phyloP scores from a whole-genome alignment of 2,329 filamentous ascomycete genomes.

The Pyricularia grisea region DNA sequence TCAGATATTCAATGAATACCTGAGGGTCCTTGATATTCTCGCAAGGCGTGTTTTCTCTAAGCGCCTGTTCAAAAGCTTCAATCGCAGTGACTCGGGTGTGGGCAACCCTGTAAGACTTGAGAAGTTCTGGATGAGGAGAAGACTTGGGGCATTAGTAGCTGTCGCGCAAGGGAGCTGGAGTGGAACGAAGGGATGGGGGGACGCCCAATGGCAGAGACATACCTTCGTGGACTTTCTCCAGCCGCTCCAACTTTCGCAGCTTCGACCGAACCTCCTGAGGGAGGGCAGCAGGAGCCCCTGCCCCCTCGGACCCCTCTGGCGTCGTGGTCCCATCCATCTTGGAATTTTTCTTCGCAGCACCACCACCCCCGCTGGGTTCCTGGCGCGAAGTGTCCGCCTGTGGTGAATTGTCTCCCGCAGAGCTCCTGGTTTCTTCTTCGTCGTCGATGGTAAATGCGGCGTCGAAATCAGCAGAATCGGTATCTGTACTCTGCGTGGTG shows the following conservation, averaged over 20 bases:
- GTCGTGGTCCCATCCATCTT: slow-evolving; percentile 4
- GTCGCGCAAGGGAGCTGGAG: neutral
- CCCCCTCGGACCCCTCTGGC: slow-evolving; percentile 5
- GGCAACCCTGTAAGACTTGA: slow-evolving; percentile 85
- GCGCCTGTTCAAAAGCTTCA: slow-evolving; percentile 83
- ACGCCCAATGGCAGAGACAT: neutral
- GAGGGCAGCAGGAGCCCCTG: slow-evolving; percentile 23
- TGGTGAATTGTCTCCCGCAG: slow-evolving; percentile 6
- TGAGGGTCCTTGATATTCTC: slow-evolving; percentile 80
- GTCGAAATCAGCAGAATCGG: slow-evolving; percentile 83
- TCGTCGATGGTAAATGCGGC: slow-evolving; percentile 81
- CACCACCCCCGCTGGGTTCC: neutral
- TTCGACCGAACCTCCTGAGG: slow-evolving; percentile 66
- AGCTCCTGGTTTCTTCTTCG: slow-evolving; percentile 56
- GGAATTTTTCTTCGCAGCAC: slow-evolving; percentile 2
- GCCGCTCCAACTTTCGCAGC: slow-evolving; percentile 77
- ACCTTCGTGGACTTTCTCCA: slow-evolving; percentile 71
- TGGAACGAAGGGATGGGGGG: neutral
- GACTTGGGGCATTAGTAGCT: slow-evolving; percentile 2
- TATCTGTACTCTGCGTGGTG: slow-evolving; percentile 38
- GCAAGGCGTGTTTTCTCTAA: slow-evolving; percentile 87
- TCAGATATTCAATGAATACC: slow-evolving; percentile 81
- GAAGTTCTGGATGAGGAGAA: slow-evolving; percentile 52
- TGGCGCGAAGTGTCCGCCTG: slow-evolving; percentile 3
- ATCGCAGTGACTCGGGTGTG: slow-evolving; percentile 80